Percentiles rank a stretch among this genome's conserved stretches.
These are phyloP conservation scores for Beauveria medogensis DNA, from an alignment of 2,329 filamentous ascomycete genomes.

Conservation along the genomic window DNA sequence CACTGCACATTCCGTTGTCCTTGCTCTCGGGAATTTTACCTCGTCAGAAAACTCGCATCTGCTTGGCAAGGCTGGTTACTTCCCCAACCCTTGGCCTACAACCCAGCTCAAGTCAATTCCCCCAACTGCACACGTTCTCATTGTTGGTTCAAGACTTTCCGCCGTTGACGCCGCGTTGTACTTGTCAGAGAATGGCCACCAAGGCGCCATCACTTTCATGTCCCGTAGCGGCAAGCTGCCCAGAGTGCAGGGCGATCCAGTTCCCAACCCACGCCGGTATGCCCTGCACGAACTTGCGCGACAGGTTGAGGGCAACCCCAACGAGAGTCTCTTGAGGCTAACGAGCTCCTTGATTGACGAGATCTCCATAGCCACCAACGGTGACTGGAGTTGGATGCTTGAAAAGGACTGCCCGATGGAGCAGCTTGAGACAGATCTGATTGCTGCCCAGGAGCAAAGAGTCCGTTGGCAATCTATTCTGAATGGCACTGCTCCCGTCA, in stretches of 20 bases:
- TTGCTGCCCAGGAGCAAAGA: neutral
- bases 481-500: conserved; percentile 4
- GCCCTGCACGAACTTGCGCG: conserved; percentile 8
- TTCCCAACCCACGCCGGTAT: conserved; percentile 2
- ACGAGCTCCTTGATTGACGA: conserved; percentile 5
- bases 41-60: conserved; percentile 4
- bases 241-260: conserved; percentile 5
- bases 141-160: conserved; percentile 4
- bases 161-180: conserved; percentile 8
- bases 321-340: conserved; percentile 1
- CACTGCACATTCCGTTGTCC: neutral
- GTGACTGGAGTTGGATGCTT: conserved; percentile 11
- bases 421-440: conserved; percentile 4
- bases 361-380: neutral
- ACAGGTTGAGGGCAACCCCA: neutral
- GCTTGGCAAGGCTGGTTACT: conserved; percentile 4
- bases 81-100: conserved; percentile 9
- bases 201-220: conserved; percentile 10
- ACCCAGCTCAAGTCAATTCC: neutral
- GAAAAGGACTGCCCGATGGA: neutral
- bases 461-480: conserved; percentile 8
- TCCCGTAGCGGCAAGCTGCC: conserved; percentile 9
- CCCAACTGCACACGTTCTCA: neutral
- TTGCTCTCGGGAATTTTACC: conserved; percentile 9
- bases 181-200: conserved; percentile 4